Conservation (phyloP, 768 basidiomycete genomes). For the Kwoniella pini region DNA sequence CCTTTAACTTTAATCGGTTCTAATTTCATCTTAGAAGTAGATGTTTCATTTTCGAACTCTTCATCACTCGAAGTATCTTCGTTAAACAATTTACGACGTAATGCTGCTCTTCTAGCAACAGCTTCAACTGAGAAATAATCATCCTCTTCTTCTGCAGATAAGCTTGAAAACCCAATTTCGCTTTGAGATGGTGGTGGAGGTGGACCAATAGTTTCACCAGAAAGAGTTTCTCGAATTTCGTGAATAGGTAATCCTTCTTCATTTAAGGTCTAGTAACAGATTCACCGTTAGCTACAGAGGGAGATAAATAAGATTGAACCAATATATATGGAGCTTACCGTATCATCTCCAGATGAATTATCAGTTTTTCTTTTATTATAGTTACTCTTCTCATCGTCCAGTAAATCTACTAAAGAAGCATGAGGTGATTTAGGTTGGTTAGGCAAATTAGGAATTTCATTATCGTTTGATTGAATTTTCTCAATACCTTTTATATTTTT, state of each 20-base stretch:
- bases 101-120: conserved; percentile 22
- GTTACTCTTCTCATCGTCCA: conserved; percentile 3
- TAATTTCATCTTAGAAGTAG: neutral
- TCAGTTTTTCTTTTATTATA: neutral
- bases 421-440: no score
- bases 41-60: conserved; percentile 5
- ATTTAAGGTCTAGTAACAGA: conserved; percentile 23
- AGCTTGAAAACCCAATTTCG: no score
- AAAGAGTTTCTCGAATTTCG: conserved; percentile 39
- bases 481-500: no score
- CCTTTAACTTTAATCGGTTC: conserved; percentile 7
- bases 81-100: conserved; percentile 29
- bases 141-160: conserved; percentile 21
- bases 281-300: no score
- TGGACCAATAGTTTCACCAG: conserved; percentile 32
- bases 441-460: no score
- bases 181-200: conserved; percentile 9
- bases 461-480: no score
- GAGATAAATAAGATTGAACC: neutral
- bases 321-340: conserved; percentile 7
- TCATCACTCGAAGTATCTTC: conserved; percentile 23
- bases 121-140: conserved; percentile 38
- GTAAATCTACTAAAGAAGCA: conserved; percentile 7
- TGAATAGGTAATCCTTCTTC: conserved; percentile 48
- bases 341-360: conserved; percentile 9